Percentiles rank a stretch among this genome's conserved stretches.
phyloP scores from a whole-genome alignment of 202 grass and related monocot genomes.

The Setaria viridis region DNA sequence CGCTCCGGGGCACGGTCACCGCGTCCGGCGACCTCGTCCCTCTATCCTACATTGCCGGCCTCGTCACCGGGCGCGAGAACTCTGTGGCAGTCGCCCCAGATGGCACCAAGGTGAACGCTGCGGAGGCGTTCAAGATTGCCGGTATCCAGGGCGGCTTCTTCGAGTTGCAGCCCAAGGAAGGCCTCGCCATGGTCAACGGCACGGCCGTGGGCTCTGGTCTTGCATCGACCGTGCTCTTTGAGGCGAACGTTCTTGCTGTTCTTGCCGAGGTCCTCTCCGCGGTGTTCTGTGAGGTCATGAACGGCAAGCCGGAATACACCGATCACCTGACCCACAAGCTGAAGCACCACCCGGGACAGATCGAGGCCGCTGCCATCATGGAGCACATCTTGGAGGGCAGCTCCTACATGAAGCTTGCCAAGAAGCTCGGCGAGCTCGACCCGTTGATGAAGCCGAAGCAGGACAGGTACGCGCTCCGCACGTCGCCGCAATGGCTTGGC shows the following conservation, averaged over 20 bases:
- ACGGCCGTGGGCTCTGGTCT: slow-evolving; percentile 65
- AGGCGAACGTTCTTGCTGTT: slow-evolving; percentile 49
- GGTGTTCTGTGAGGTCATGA: slow-evolving; percentile 68
- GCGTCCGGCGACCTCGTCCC: slow-evolving; percentile 71
- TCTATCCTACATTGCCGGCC: slow-evolving; percentile 66
- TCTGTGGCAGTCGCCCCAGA: slow-evolving; percentile 52
- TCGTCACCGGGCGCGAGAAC: slow-evolving; percentile 59
- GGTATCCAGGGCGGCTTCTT: slow-evolving; percentile 55
- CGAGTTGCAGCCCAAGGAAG: slow-evolving; percentile 76
- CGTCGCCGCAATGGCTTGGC: slow-evolving; percentile 64
- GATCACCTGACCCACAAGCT: slow-evolving; percentile 74
- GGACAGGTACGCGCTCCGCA: slow-evolving; percentile 62
- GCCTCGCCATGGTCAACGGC: slow-evolving; percentile 70
- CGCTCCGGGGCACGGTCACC: slow-evolving; percentile 61
- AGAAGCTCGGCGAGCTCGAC: slow-evolving; percentile 69
- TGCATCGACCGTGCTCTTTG: slow-evolving; percentile 56
- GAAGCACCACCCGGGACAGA: slow-evolving; percentile 82
- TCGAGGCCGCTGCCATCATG: slow-evolving; percentile 79
- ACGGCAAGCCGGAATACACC: slow-evolving; percentile 70
- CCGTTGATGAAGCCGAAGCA: slow-evolving; percentile 62
- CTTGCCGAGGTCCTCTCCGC: slow-evolving; percentile 59
- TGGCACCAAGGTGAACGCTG: slow-evolving; percentile 51
- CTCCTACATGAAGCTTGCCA: slow-evolving; percentile 79
- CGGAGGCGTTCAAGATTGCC: slow-evolving; percentile 56
- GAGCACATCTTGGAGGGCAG: slow-evolving; percentile 78